Percentiles rank a stretch among this genome's conserved stretches.
These are phyloP conservation scores for Ogataea hybrid DNA, from an alignment of 1,139 yeast genomes.

Conservation along the genomic window DNA sequence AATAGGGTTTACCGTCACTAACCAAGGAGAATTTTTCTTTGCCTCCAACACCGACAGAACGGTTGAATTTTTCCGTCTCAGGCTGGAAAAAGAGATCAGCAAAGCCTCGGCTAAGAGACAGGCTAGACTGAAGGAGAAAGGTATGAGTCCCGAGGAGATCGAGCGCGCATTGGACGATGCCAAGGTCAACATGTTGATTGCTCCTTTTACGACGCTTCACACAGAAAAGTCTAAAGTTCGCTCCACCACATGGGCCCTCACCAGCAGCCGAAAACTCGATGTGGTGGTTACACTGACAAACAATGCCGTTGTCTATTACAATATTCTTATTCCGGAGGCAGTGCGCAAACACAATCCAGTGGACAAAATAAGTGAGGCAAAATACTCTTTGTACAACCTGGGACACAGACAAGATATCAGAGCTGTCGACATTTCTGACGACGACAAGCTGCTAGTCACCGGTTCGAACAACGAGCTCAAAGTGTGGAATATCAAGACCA, in stretches of 20 bases:
- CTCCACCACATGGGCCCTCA: slow-evolving; percentile 52
- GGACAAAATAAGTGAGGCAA: slow-evolving; percentile 47
- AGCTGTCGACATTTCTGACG: slow-evolving; percentile 77
- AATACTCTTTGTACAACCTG: slow-evolving; percentile 62
- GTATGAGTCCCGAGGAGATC: slow-evolving; percentile 63
- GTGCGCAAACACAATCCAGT: slow-evolving; percentile 42
- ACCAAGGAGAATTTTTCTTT: slow-evolving; percentile 51
- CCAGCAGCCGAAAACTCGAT: slow-evolving; percentile 49
- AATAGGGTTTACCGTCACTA: slow-evolving; percentile 50
- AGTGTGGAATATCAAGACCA: slow-evolving; percentile 79
- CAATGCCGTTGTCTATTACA: slow-evolving; percentile 72
- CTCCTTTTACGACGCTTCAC: slow-evolving; percentile 63
- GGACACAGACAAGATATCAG: slow-evolving; percentile 94
- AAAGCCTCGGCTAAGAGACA: slow-evolving; percentile 79
- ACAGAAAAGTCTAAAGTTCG: slow-evolving; percentile 52
- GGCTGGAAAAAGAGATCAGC: slow-evolving; percentile 74
- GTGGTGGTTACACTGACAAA: slow-evolving; percentile 63
- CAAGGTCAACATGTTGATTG: slow-evolving; percentile 56
- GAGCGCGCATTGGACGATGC: slow-evolving; percentile 50
- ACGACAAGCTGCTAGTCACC: slow-evolving; percentile 76
- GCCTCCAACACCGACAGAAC: slow-evolving; percentile 79
- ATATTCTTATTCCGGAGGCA: slow-evolving; percentile 49
- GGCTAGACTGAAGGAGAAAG: slow-evolving; percentile 73
- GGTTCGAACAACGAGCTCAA: slow-evolving; percentile 90
- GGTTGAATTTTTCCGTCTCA: slow-evolving; percentile 75